phyloP scores from a whole-genome alignment of 306 rosid genomes.

The Begonia fuchsioides region DNA sequence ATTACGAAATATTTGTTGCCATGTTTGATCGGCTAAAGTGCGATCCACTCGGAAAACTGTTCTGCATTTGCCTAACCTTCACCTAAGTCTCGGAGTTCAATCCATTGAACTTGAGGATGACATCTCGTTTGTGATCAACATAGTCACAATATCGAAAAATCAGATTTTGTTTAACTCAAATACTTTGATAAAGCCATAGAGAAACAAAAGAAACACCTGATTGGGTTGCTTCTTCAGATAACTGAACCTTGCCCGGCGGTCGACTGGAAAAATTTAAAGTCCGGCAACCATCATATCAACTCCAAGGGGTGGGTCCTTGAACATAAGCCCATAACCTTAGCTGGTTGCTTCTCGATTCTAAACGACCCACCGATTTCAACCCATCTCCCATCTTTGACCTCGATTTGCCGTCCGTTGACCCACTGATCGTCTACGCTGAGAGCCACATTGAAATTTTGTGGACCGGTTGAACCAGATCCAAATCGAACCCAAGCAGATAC shows the following conservation, averaged over 20 bases:
- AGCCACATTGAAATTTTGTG: constrained; percentile 61
- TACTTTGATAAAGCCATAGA: background rate
- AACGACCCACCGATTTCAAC: constrained; percentile 89
- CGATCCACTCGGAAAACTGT: constrained; percentile 69
- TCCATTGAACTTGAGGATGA: constrained; percentile 61
- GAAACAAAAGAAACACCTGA: constrained; percentile 45
- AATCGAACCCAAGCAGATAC: constrained; percentile 85
- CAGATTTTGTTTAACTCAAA: background rate
- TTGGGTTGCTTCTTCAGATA: constrained; percentile 53
- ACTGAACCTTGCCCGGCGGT: constrained; percentile 60
- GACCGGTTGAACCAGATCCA: constrained; percentile 47
- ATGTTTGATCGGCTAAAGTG: constrained; percentile 66
- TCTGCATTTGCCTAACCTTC: constrained; percentile 48
- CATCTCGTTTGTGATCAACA: constrained; percentile 78
- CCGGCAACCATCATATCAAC: constrained; percentile 83
- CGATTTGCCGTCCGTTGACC: constrained; percentile 84
- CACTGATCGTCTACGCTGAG: constrained; percentile 73
- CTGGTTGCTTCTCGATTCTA: constrained; percentile 78
- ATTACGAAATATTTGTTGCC: constrained; percentile 75
- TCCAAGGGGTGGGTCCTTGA: constrained; percentile 72
- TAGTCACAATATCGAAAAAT: no score
- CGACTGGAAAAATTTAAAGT: constrained; percentile 74
- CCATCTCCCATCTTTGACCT: constrained; percentile 47
- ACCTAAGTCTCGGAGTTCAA: constrained; percentile 24
- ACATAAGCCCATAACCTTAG: constrained; percentile 63